phyloP scores from a whole-genome alignment of 73 alveolate genomes.

The Tetrahymena borealis region DNA sequence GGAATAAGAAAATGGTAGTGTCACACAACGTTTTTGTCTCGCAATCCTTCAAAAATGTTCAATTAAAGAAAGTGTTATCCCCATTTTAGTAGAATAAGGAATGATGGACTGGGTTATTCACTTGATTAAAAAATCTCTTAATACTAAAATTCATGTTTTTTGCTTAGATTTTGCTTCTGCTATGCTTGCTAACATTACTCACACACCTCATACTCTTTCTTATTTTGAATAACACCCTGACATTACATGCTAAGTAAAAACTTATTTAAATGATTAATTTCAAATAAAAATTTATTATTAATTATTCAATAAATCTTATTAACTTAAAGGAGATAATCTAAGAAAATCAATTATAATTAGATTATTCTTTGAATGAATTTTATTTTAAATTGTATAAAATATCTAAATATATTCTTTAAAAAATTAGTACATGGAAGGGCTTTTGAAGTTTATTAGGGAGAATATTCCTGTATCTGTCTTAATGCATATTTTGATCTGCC shows the following conservation, averaged over 20 bases:
- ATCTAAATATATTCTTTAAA: background rate
- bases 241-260: slow-evolving; percentile 64
- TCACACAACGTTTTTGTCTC: slow-evolving; percentile 84
- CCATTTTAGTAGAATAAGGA: slow-evolving; percentile 66
- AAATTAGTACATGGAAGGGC: slow-evolving; percentile 21
- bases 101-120: slow-evolving; percentile 70
- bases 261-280: slow-evolving; percentile 45
- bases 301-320: background rate
- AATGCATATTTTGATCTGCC: slow-evolving; percentile 88
- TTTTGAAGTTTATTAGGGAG: slow-evolving; percentile 50
- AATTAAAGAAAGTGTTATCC: slow-evolving; percentile 80
- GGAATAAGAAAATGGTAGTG: slow-evolving; percentile 93
- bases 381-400: background rate
- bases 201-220: slow-evolving; percentile 75
- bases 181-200: slow-evolving; percentile 87
- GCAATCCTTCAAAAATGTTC: slow-evolving; percentile 93
- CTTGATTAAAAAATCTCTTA: slow-evolving; percentile 47
- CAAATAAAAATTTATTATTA: background rate
- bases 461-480: slow-evolving; percentile 74
- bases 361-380: background rate
- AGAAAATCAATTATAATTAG: background rate
- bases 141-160: slow-evolving; percentile 77
- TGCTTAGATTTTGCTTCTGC: slow-evolving; percentile 89
- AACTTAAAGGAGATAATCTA: background rate
- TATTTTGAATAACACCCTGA: slow-evolving; percentile 67